These are phyloP conservation scores for Verticillium longisporum DNA, from an alignment of 2,329 filamentous ascomycete species.

Conservation along the genomic window DNA sequence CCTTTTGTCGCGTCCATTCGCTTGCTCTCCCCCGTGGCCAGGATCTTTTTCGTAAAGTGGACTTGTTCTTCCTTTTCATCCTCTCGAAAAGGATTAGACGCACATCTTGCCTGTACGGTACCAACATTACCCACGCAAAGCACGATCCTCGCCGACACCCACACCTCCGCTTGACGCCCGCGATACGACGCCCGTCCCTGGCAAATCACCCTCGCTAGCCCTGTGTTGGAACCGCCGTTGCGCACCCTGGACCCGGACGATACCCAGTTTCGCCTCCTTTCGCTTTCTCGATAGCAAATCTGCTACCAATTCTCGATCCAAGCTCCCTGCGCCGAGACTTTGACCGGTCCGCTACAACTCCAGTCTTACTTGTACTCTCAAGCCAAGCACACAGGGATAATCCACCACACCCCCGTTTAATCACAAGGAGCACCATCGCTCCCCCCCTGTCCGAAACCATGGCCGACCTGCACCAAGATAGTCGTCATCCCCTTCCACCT, in stretches of 20 bases:
- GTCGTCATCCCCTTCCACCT: conserved; percentile 15
- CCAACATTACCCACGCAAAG: background rate
- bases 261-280: background rate
- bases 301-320: background rate
- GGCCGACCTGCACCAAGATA: conserved; percentile 24
- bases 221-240: background rate
- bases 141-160: background rate
- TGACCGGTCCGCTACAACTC: background rate
- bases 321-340: background rate
- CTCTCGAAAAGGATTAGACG: background rate
- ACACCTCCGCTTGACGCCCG: background rate
- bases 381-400: conserved; percentile 5
- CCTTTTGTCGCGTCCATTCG: background rate
- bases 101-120: background rate
- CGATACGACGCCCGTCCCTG: background rate
- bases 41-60: background rate
- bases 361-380: conserved; percentile 7
- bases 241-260: background rate
- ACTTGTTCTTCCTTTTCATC: background rate
- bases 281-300: background rate
- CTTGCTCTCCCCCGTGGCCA: background rate
- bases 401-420: conserved; percentile 10
- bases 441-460: conserved; percentile 20
- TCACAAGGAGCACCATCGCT: conserved; percentile 25
- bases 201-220: background rate